Percentiles rank a stretch among this genome's conserved stretches.
These are phyloP conservation scores for Oryza brachyantha DNA, from an alignment of 176 grass and related monocot genomes.

Conservation along the genomic window DNA sequence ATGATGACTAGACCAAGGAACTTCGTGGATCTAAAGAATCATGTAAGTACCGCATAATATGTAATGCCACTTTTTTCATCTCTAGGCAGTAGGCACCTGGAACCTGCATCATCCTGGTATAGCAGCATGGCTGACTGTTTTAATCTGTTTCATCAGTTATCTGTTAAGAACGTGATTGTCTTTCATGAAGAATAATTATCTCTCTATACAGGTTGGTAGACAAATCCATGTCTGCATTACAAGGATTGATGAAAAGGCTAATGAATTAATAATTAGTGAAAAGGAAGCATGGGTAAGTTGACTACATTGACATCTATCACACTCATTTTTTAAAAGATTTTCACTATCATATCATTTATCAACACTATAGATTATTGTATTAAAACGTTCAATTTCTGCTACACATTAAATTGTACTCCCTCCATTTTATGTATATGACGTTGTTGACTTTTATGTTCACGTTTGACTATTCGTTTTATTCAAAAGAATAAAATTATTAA, in stretches of 20 bases:
- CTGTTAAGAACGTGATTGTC: not conserved
- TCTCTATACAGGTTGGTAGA: slow-evolving; percentile 54
- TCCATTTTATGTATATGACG: no score
- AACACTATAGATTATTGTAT: not conserved
- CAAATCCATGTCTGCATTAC: slow-evolving; percentile 60
- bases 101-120: not conserved
- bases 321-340: slow-evolving; percentile 15
- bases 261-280: slow-evolving; percentile 90
- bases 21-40: slow-evolving; percentile 75
- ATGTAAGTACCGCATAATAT: slow-evolving; percentile 52
- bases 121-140: not conserved
- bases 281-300: slow-evolving; percentile 79
- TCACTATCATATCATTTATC: not conserved
- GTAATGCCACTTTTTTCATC: not conserved
- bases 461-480: no score
- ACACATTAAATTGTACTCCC: not conserved
- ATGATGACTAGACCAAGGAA: slow-evolving; percentile 72
- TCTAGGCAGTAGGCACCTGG: not conserved
- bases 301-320: slow-evolving; percentile 6
- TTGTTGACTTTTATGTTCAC: no score
- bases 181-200: slow-evolving; percentile 10
- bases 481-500: no score
- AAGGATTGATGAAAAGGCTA: slow-evolving; percentile 68
- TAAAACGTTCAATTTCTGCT: not conserved
- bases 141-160: slow-evolving; percentile 15